Conservation (phyloP, 2,329 filamentous ascomycete species). For the Aspergillus terreus region DNA sequence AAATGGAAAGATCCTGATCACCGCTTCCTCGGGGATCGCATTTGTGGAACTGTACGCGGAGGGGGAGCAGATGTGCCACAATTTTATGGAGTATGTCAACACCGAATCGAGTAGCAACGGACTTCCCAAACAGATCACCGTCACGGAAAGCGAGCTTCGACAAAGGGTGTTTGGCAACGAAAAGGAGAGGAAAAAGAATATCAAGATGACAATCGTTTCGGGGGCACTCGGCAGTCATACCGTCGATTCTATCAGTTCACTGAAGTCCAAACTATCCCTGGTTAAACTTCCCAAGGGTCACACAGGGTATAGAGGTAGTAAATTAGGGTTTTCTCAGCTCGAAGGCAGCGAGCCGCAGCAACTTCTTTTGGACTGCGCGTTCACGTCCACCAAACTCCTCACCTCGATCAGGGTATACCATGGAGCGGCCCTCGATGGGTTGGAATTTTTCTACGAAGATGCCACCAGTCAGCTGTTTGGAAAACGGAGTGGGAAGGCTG, state of each 20-base stretch:
- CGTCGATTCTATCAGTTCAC: slow-evolving; percentile 69
- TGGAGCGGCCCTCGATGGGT: slow-evolving; percentile 71
- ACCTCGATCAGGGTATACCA: slow-evolving; percentile 73
- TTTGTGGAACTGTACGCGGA: slow-evolving; percentile 80
- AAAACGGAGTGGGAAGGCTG: slow-evolving; percentile 66
- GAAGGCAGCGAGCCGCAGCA: slow-evolving; percentile 68
- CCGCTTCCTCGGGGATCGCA: slow-evolving; percentile 75
- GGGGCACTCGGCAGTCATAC: slow-evolving; percentile 69
- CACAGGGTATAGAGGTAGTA: slow-evolving; percentile 70
- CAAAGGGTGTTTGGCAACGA: slow-evolving; percentile 63
- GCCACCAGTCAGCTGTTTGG: slow-evolving; percentile 81
- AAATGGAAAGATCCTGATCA: slow-evolving; percentile 69
- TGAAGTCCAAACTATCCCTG: slow-evolving; percentile 67
- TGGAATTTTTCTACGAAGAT: slow-evolving; percentile 94
- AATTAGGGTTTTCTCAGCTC: slow-evolving; percentile 68
- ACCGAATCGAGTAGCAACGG: slow-evolving; percentile 54
- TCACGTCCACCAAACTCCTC: slow-evolving; percentile 68
- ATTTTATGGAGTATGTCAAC: slow-evolving; percentile 76
- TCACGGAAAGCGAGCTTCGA: slow-evolving; percentile 73
- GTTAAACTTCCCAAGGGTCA: slow-evolving; percentile 74
- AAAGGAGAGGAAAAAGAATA: slow-evolving; percentile 62
- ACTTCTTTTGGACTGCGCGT: slow-evolving; percentile 67
- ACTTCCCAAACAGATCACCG: slow-evolving; percentile 66
- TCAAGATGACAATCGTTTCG: slow-evolving; percentile 73
- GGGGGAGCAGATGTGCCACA: slow-evolving; percentile 73